Conservation (phyloP, 2,329 filamentous ascomycete genomes). For the Cytospora chrysosperma region DNA sequence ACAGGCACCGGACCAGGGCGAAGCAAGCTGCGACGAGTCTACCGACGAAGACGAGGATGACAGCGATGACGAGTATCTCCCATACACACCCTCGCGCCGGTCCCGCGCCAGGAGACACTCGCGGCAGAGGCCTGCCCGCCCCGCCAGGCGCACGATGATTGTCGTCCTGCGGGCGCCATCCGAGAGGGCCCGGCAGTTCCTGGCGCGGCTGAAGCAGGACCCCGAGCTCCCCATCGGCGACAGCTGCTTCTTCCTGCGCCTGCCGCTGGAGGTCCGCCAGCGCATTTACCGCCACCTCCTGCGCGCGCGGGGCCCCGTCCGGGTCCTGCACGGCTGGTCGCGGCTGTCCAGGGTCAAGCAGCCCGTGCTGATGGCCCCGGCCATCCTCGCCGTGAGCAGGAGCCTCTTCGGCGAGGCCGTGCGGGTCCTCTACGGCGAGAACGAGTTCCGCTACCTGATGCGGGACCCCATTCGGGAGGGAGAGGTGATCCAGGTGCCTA, state of each 20-base stretch:
- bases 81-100: not conserved
- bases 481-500: constrained; percentile 4
- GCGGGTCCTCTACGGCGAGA: constrained; percentile 46
- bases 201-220: not conserved
- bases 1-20: not conserved
- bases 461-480: constrained; percentile 37
- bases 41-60: not conserved
- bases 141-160: not conserved
- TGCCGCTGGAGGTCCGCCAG: constrained; percentile 35
- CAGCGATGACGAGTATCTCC: not conserved
- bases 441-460: constrained; percentile 47
- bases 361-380: constrained; percentile 33
- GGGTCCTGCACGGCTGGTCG: constrained; percentile 36
- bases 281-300: constrained; percentile 36
- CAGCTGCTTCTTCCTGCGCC: constrained; percentile 2
- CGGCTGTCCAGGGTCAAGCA: constrained; percentile 30
- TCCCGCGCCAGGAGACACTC: not conserved
- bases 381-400: constrained; percentile 39
- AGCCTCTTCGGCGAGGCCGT: constrained; percentile 39
- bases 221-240: constrained; percentile 1
- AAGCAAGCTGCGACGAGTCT: not conserved
- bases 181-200: not conserved
- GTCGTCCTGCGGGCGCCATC: not conserved
- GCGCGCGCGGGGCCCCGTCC: constrained; percentile 32
- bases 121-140: not conserved